A percentile compares a stretch with the other conserved stretches of the same genome.
These are phyloP conservation scores for Chloranthus sessilifolius DNA, from an alignment of 164 flowering plant species.

Conservation along the genomic window DNA sequence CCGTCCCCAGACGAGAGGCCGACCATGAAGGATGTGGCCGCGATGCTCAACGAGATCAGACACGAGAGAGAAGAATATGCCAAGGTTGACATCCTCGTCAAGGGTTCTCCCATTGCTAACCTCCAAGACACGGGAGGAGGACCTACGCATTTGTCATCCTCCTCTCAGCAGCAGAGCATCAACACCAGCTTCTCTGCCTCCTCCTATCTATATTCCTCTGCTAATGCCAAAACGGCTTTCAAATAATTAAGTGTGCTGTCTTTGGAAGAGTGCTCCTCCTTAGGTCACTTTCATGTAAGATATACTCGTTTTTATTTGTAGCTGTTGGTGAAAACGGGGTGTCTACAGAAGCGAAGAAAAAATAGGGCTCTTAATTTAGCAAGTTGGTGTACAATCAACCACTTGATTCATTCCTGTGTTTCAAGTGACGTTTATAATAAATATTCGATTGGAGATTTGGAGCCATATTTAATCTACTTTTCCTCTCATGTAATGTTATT, in stretches of 20 bases:
- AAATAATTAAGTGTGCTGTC: constrained; percentile 12
- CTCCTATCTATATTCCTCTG: constrained; percentile 56
- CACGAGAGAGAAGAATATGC: constrained; percentile 60
- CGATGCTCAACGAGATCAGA: constrained; percentile 89
- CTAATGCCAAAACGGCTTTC: constrained; percentile 24
- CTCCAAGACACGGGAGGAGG: constrained; percentile 17
- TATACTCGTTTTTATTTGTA: no score
- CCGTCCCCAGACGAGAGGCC: constrained; percentile 81
- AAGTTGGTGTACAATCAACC: no score
- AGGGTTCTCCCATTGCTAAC: constrained; percentile 33
- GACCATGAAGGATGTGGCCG: constrained; percentile 88
- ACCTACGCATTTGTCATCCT: constrained; percentile 25
- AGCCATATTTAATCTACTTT: no score
- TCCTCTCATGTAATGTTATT: no score
- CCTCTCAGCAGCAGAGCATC: constrained; percentile 37
- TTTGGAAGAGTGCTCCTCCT: no score
- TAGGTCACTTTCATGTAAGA: no score
- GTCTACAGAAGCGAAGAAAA: no score
- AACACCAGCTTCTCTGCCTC: constrained; percentile 70
- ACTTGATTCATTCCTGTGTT: no score
- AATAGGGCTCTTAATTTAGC: no score
- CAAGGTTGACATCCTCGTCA: constrained; percentile 54
- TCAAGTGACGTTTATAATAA: no score
- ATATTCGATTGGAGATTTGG: no score
- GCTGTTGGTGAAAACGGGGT: no score